Conservation (phyloP, 441 rosid genomes). For the Gossypium schwendimanii region DNA sequence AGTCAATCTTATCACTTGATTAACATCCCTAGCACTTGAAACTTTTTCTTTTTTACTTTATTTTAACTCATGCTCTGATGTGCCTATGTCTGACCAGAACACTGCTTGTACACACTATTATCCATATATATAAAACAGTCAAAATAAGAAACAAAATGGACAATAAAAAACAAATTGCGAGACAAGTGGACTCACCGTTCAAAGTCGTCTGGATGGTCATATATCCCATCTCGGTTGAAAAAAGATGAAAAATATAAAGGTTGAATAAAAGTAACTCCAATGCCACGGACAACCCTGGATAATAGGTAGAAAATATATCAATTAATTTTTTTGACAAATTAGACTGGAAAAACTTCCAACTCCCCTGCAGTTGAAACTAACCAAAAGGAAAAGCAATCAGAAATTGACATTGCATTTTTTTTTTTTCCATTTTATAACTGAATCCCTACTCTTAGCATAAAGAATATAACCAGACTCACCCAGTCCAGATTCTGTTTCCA, state of each 20-base stretch:
- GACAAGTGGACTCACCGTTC: slow-evolving; percentile 47
- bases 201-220: slow-evolving; percentile 75
- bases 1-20: not conserved
- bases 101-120: not conserved
- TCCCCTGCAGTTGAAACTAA: not conserved
- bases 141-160: not conserved
- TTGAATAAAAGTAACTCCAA: slow-evolving; percentile 73
- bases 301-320: slow-evolving; percentile 11
- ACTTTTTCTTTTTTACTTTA: not conserved
- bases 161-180: not conserved
- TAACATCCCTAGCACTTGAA: not conserved
- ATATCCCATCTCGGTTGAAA: slow-evolving; percentile 58
- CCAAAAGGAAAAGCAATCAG: slow-evolving; percentile 9
- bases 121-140: no score
- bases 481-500: slow-evolving; percentile 77
- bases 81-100: not conserved
- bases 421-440: not conserved
- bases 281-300: slow-evolving; percentile 57
- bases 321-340: not conserved
- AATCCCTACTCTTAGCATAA: slow-evolving; percentile 8
- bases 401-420: not conserved
- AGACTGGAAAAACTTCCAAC: not conserved
- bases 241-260: slow-evolving; percentile 56
- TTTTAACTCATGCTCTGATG: not conserved
- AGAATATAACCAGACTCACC: slow-evolving; percentile 38